Conservation (phyloP, 2,329 filamentous ascomycete species). For the Epichloe bromicola region DNA sequence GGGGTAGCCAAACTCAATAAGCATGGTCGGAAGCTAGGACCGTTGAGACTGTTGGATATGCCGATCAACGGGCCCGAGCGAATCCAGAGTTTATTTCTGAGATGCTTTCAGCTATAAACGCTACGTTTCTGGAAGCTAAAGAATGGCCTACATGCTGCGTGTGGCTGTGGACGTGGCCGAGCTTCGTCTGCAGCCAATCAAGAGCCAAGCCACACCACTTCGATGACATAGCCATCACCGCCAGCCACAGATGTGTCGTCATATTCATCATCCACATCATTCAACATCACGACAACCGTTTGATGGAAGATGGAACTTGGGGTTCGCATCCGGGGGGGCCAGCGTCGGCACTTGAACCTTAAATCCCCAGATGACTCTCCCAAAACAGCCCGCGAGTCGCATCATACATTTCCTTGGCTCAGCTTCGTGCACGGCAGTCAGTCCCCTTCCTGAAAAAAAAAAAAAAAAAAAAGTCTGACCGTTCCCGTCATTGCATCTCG, state of each 20-base stretch:
- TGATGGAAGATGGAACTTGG: not conserved
- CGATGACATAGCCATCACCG: not conserved
- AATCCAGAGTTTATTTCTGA: too few species aligned
- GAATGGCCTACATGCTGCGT: not conserved
- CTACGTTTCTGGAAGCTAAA: too few species aligned
- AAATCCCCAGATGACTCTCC: not conserved
- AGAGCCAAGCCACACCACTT: not conserved
- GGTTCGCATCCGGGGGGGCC: not conserved
- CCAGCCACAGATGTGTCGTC: constrained; percentile 4
- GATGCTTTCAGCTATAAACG: too few species aligned
- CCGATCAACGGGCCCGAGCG: too few species aligned
- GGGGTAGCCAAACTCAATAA: not conserved
- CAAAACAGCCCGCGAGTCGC: not conserved
- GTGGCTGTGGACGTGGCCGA: not conserved
- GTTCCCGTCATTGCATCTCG: too few species aligned
- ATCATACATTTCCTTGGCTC: not conserved
- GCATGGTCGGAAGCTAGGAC: not conserved
- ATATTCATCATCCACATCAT: not conserved
- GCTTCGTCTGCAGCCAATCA: not conserved
- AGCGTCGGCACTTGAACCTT: not conserved
- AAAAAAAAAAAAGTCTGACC: too few species aligned
- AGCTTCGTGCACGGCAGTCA: too few species aligned
- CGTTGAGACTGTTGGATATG: not conserved
- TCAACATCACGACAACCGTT: not conserved
- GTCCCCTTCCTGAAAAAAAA: too few species aligned